These are phyloP conservation scores for Arachis monticola DNA, from an alignment of 331 rosid genomes.

Conservation along the genomic window DNA sequence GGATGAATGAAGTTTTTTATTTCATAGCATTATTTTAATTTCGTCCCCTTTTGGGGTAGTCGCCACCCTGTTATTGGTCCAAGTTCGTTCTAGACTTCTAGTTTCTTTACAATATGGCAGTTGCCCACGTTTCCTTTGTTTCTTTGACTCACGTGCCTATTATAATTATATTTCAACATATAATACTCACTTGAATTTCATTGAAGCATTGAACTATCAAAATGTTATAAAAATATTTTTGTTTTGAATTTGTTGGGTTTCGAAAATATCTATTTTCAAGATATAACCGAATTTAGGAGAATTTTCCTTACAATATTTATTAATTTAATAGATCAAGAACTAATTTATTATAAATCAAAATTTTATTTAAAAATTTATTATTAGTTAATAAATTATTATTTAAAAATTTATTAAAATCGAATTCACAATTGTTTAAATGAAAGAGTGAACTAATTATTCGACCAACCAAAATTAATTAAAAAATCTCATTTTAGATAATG, in stretches of 20 bases:
- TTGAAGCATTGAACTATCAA: not conserved
- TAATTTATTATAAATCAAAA: too few species aligned
- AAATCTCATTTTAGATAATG: too few species aligned
- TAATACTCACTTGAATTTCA: not conserved
- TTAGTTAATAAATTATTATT: too few species aligned
- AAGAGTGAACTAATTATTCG: too few species aligned
- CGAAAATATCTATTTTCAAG: not conserved
- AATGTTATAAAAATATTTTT: not conserved
- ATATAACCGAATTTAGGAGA: too few species aligned
- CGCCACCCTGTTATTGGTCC: not conserved
- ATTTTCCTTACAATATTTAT: too few species aligned
- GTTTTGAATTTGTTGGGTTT: not conserved
- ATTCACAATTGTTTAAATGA: too few species aligned
- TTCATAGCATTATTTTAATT: too few species aligned
- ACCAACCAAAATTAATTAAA: too few species aligned
- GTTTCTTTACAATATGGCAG: not conserved
- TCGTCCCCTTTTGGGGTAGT: not conserved
- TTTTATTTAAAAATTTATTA: too few species aligned
- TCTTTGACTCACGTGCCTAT: slow-evolving; percentile 34
- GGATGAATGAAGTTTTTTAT: not conserved
- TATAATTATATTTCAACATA: not conserved
- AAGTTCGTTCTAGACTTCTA: not conserved
- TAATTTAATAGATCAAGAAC: too few species aligned
- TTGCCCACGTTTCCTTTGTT: slow-evolving; percentile 35
- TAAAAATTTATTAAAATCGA: too few species aligned